Evolutionary conservation across 2,329 filamentous ascomycete species (phyloP), one percentile per base, ranked within the genome.

Genomic region (Diaporthe eres): DNA sequence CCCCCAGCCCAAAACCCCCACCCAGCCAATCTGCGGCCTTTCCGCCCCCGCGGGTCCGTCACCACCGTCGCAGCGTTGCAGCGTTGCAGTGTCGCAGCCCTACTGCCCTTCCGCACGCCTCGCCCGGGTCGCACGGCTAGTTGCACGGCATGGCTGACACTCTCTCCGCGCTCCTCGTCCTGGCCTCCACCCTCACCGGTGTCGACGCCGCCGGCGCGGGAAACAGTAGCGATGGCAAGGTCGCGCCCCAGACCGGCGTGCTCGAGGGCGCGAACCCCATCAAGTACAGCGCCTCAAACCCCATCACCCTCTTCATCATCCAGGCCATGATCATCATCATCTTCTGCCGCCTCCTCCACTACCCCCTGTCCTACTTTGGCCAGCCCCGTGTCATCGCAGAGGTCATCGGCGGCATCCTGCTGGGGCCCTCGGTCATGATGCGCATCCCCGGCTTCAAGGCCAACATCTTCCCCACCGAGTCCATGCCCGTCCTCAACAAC

Each of bases 361-460:
- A 88, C 83, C 93, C 93, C 39, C 88, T 95, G 3, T 92, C 91
- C 74, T 92, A 91, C 79, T 86, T 95, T 55, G 90, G 92, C 78
- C 94, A 95, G 82, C 94, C 94, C 75, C 90, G 92, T 74, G 94
- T 96, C 77, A 95, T 95, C 79, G 93, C 94, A 71, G 94, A 95
- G 86, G 93, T 96, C 75, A 91, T 95, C 74, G 93, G 92, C 53
- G 94, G 94, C 76, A 94, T 96, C 80, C 84, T 98, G 51, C 89
- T 98, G 1, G 95, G 95, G 4, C 95, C 95, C 1, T 97, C 95
- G 0, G 94, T 97, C 31, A 93, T 98, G 91, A 95, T 95, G 81
- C 92, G 93, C 71, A 95, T 98, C 31, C 95, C 95, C 1, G 92
- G 92, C 53, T 98, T 98, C 85, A 88, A 91, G 70, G 84, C 87